Evolutionary conservation across 2,329 filamentous ascomycete genomes (phyloP).

Genomic region (Aspergillus candidus): DNA sequence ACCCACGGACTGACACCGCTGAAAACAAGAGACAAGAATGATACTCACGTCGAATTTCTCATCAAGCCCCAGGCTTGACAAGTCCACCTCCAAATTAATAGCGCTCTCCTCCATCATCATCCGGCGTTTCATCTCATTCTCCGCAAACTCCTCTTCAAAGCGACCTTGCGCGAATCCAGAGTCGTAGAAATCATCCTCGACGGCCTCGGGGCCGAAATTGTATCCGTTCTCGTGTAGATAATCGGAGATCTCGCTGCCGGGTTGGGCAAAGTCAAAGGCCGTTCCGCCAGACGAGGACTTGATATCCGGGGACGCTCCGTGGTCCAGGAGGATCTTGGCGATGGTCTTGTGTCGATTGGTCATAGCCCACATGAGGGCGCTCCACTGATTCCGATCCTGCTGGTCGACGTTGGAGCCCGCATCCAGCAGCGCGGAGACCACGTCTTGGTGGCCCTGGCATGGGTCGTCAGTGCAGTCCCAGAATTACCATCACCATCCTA

Average conservation of each 20-base stretch:
- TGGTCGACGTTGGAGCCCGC: slow-evolving; percentile 85
- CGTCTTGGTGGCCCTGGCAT: slow-evolving; percentile 72
- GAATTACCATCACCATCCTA: not conserved
- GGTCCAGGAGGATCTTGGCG: slow-evolving; percentile 84
- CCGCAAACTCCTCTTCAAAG: slow-evolving; percentile 95
- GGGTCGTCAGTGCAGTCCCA: not conserved
- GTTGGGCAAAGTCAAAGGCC: slow-evolving; percentile 90
- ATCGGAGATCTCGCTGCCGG: slow-evolving; percentile 92
- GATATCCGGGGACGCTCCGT: slow-evolving; percentile 89
- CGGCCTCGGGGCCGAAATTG: slow-evolving; percentile 41
- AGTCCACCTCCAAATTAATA: slow-evolving; percentile 89
- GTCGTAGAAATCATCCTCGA: slow-evolving; percentile 81
- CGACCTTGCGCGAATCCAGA: slow-evolving; percentile 85
- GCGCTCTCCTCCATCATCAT: slow-evolving; percentile 99
- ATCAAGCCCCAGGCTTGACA: slow-evolving; percentile 92
- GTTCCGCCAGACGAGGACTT: slow-evolving; percentile 92
- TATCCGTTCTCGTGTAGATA: slow-evolving; percentile 95
- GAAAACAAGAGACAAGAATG: not conserved
- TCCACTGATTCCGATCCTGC: slow-evolving; percentile 96
- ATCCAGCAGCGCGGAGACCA: slow-evolving; percentile 75
- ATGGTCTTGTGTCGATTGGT: slow-evolving; percentile 96
- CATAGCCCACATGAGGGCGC: slow-evolving; percentile 98
- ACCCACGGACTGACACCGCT: not conserved
- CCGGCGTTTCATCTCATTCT: slow-evolving; percentile 87
- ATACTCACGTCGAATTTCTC: slow-evolving; percentile 78